Evolutionary conservation across 805 yeast genomes (phyloP), one percentile per base, ranked within the genome.

Genomic region (Wickerhamiella slavikovae): DNA sequence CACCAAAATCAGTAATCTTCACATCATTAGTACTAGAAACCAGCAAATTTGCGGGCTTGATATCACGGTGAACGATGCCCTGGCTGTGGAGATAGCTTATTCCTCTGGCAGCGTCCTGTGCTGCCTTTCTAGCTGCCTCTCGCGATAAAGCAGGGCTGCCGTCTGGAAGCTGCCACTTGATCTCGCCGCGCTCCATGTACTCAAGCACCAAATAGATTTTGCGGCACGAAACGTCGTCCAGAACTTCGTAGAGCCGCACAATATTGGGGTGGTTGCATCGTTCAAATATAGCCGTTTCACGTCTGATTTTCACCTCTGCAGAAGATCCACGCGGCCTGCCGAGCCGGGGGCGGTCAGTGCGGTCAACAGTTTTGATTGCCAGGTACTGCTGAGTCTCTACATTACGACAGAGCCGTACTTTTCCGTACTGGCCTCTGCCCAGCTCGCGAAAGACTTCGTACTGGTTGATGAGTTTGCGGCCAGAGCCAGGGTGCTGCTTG

Each of bases 361-460:
- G 62, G 52, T 79, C 83, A 25, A 89, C 80, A 29, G 89, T 78
- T 48, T 89, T 89, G 32, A 89, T 82, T 3, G 98, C 98, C n/a
- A 80, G 93, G 19, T 68, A 56, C 27, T 49, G 55, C 19, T 53
- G 50, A 9, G 60, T 51, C n/a, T 64, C 59, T 31, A 72, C 51
- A 47, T 83, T 85, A 35, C 66, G 66, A 0, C 92, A 98, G 13
- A 89, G 60, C 49, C 89, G 89, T 25, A 89, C 98, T 49, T 80
- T 85, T n/a, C 98, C 96, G 52, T 85, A 96, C 49, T 83, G 93
- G n/a, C 98, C 98, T 21, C 77, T 62, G 8, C 98, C 98, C 17
- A 89, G 60, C 53, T 83, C 95, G 16, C 65, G 61, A 18, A 82
- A 53, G 22, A 89, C 77, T 51, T 89, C 98, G 48, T 83, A 89